Conservation (phyloP, 495 filamentous ascomycete species). For the Xylaria cubensis region DNA sequence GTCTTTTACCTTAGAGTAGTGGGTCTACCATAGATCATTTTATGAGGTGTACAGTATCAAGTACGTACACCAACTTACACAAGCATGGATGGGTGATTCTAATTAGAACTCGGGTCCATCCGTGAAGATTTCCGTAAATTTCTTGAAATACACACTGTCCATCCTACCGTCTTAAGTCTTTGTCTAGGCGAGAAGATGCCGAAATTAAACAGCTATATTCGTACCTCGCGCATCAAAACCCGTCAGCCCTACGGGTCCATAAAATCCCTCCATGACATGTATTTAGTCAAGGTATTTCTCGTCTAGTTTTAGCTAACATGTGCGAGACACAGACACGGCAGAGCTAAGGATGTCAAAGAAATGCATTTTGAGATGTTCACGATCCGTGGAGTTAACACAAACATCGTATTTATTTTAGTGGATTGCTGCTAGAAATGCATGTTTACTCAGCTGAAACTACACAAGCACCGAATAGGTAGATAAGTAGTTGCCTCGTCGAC, state of each 20-base stretch:
- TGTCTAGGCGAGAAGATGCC: background rate
- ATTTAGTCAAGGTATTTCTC: background rate
- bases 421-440: background rate
- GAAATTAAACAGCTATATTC: background rate
- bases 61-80: background rate
- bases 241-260: slow-evolving; percentile 1
- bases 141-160: background rate
- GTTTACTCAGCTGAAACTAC: background rate
- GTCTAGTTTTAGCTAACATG: background rate
- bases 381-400: background rate
- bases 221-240: background rate
- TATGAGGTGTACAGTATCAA: background rate
- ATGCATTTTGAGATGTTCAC: background rate
- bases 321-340: background rate
- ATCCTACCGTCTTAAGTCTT: background rate
- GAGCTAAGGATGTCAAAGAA: background rate
- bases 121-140: background rate
- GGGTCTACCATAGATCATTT: background rate
- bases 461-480: background rate
- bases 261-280: background rate
- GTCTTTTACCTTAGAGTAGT: background rate
- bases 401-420: background rate
- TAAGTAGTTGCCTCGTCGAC: background rate
- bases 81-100: background rate
- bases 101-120: background rate